Evolutionary conservation across 1,284 basidiomycete species (phyloP).

Genomic region (Tilletia setariae): DNA sequence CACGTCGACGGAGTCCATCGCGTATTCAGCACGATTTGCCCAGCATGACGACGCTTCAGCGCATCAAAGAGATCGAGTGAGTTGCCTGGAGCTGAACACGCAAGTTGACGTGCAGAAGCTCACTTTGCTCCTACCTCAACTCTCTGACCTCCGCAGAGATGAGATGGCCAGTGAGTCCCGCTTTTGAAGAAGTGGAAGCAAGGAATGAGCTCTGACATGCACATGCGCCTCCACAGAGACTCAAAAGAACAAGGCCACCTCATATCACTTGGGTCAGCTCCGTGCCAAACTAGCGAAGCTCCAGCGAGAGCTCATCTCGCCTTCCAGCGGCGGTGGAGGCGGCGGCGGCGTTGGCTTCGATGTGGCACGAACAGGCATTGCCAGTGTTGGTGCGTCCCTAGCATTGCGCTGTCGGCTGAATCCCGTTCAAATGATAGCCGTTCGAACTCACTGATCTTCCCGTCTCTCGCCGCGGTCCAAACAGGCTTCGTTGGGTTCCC

Average conservation of each 20-base stretch:
- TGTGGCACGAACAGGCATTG: slow-evolving; percentile 91
- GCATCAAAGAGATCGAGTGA: slow-evolving; percentile 52
- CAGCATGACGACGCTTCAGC: slow-evolving; percentile 41
- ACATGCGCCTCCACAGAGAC: slow-evolving; percentile 58
- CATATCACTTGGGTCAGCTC: slow-evolving; percentile 88
- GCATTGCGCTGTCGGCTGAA: too few species aligned
- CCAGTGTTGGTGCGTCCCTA: slow-evolving; percentile 71
- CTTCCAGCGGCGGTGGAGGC: slow-evolving; percentile 73
- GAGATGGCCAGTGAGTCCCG: slow-evolving; percentile 44
- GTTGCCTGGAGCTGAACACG: background rate
- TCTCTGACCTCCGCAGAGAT: slow-evolving; percentile 24
- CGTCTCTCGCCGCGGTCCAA: background rate
- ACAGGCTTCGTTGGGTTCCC: slow-evolving; percentile 58
- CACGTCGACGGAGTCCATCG: too few species aligned
- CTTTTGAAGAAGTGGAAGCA: too few species aligned
- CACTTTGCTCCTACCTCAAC: background rate
- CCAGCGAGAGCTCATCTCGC: slow-evolving; percentile 84
- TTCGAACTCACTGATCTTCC: background rate
- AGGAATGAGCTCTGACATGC: background rate
- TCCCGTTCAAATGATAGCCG: too few species aligned
- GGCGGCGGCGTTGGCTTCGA: slow-evolving; percentile 71
- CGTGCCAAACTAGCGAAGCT: slow-evolving; percentile 98
- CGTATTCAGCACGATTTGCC: background rate
- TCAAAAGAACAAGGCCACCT: slow-evolving; percentile 83
- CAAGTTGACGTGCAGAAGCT: background rate